phyloP scores from a whole-genome alignment of 306 rosid species.

The Crotalaria pallida region DNA sequence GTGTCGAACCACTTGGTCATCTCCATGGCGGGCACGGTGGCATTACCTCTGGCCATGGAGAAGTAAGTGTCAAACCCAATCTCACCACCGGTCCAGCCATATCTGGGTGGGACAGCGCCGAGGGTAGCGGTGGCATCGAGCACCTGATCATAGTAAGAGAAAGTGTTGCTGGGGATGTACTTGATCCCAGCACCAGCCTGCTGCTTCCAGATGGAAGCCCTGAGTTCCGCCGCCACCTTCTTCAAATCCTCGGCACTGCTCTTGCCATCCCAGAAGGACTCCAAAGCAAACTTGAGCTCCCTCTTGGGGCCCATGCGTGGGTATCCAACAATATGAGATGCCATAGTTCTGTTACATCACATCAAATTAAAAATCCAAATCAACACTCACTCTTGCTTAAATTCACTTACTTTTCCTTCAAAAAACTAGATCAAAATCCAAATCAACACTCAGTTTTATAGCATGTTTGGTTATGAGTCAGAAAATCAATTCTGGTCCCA shows the following conservation, averaged over 20 bases:
- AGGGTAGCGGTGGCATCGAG: conserved; percentile 80
- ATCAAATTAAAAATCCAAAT: conserved; percentile 20
- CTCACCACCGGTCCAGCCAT: conserved; percentile 82
- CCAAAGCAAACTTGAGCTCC: conserved; percentile 91
- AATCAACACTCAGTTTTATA: no score
- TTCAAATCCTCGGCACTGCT: conserved; percentile 79
- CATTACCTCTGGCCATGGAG: conserved; percentile 97
- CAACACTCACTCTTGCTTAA: background rate
- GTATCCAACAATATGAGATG: conserved; percentile 88
- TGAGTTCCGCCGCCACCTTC: conserved; percentile 75
- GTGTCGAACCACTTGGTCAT: conserved; percentile 99
- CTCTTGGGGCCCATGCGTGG: conserved; percentile 98
- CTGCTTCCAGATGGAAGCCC: conserved; percentile 89
- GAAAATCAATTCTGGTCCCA: no score
- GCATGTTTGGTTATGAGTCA: no score
- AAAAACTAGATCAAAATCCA: no score
- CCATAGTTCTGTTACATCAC: conserved; percentile 52
- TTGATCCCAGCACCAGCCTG: conserved; percentile 73
- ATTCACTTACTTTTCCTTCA: background rate
- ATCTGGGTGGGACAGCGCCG: conserved; percentile 87
- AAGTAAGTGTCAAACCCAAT: conserved; percentile 75
- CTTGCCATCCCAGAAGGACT: conserved; percentile 88
- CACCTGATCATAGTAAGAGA: conserved; percentile 73
- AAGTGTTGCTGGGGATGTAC: conserved; percentile 87
- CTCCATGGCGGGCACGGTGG: conserved; percentile 93